phyloP scores from a whole-genome alignment of 75 land plant species.

The Pinus taeda region DNA sequence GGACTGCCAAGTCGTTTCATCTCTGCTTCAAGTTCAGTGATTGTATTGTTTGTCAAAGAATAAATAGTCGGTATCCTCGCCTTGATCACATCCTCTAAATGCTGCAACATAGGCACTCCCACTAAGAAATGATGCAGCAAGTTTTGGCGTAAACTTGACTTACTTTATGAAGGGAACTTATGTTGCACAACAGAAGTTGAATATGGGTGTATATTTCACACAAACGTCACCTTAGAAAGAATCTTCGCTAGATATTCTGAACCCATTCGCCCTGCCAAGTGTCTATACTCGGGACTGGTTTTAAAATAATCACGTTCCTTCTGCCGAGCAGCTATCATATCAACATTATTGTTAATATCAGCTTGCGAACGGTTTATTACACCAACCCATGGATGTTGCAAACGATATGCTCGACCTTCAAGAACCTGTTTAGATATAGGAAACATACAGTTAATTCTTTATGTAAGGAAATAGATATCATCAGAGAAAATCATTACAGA shows the following conservation, averaged over 20 bases:
- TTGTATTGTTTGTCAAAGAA: slow-evolving; percentile 69
- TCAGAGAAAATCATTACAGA: no score
- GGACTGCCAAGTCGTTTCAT: slow-evolving; percentile 82
- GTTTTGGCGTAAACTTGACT: no score
- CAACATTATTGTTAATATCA: slow-evolving; percentile 84
- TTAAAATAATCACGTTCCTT: slow-evolving; percentile 78
- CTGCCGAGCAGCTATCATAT: slow-evolving; percentile 71
- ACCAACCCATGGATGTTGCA: slow-evolving; percentile 91
- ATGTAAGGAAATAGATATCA: no score
- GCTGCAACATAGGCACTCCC: slow-evolving; percentile 34
- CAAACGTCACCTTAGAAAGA: slow-evolving; percentile 55
- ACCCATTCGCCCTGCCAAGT: slow-evolving; percentile 77
- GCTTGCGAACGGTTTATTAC: slow-evolving; percentile 89
- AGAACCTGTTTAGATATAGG: slow-evolving; percentile 46
- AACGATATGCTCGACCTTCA: slow-evolving; percentile 79
- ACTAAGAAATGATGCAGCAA: neutral
- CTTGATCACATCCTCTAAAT: slow-evolving; percentile 71
- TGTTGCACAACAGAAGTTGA: neutral
- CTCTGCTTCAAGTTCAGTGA: slow-evolving; percentile 81
- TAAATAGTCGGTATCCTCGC: slow-evolving; percentile 68
- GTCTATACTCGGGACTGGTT: slow-evolving; percentile 71
- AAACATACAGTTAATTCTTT: neutral
- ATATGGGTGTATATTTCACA: neutral
- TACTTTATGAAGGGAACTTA: neutral
- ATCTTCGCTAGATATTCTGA: slow-evolving; percentile 86